phyloP scores from a whole-genome alignment of 257 asterid genomes.

The Parsonsia alboflavescens region DNA sequence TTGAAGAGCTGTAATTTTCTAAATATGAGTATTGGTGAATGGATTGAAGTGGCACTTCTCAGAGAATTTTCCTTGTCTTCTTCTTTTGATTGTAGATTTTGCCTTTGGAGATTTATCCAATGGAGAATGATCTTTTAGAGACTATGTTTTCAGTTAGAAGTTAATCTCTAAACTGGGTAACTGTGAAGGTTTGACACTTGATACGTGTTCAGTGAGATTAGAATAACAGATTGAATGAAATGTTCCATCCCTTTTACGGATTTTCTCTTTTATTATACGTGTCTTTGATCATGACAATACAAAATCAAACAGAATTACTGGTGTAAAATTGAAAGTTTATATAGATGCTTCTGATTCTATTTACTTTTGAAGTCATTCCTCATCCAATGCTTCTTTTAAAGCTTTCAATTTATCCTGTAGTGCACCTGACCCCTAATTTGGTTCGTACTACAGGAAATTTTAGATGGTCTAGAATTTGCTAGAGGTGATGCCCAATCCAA shows the following conservation, averaged over 20 bases:
- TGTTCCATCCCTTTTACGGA: too few relatives aligned
- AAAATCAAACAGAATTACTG: not conserved
- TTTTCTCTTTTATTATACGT: too few relatives aligned
- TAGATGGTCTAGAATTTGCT: too few relatives aligned
- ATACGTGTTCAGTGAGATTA: too few relatives aligned
- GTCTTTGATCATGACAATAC: too few relatives aligned
- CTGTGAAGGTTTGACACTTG: too few relatives aligned
- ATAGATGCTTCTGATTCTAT: not conserved
- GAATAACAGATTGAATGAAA: too few relatives aligned
- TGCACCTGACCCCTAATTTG: slow-evolving; percentile 9
- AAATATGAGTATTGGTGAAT: not conserved
- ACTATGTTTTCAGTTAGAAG: not conserved
- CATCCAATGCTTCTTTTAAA: too few relatives aligned
- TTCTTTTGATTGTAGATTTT: too few relatives aligned
- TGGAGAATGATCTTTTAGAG: too few relatives aligned
- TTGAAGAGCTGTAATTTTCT: not conserved
- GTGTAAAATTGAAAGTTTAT: not conserved
- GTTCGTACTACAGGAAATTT: slow-evolving; percentile 53
- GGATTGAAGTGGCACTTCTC: too few relatives aligned
- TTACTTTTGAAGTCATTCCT: not conserved
- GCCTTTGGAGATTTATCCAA: not conserved
- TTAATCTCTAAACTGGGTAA: not conserved
- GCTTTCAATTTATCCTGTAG: not conserved
- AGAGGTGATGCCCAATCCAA: too few relatives aligned
- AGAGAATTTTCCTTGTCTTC: not conserved